phyloP scores from a whole-genome alignment of 2,329 filamentous ascomycete species.

The Trichoderma sp. region DNA sequence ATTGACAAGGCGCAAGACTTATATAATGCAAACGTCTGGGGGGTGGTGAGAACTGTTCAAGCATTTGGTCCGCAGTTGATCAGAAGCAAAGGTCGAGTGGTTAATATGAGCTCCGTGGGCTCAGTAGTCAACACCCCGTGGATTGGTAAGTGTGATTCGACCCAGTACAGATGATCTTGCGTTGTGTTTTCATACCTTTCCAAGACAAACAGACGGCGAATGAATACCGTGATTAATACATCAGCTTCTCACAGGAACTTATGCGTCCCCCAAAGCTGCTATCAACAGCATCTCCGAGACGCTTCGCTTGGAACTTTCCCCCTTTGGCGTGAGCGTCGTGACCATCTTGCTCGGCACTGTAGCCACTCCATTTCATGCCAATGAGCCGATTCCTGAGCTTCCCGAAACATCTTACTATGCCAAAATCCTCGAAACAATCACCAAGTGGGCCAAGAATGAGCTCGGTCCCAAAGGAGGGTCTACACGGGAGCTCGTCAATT shows the following conservation, averaged over 20 bases:
- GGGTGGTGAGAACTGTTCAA: conserved; percentile 29
- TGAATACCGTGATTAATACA: not conserved
- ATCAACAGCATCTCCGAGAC: conserved; percentile 24
- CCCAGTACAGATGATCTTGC: not conserved
- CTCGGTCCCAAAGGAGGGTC: conserved; percentile 6
- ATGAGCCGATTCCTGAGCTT: conserved; percentile 3
- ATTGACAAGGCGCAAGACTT: conserved; percentile 26
- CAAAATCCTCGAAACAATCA: conserved; percentile 4
- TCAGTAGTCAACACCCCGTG: conserved; percentile 27
- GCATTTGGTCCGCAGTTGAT: conserved; percentile 30
- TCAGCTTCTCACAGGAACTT: not conserved
- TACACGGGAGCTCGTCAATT: not conserved
- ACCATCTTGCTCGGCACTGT: conserved; percentile 17
- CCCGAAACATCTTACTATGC: conserved; percentile 8
- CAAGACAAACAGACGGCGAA: no score
- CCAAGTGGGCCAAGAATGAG: conserved; percentile 17
- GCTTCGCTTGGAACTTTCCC: conserved; percentile 27
- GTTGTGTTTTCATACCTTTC: no score
- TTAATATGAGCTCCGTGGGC: conserved; percentile 32
- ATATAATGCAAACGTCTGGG: conserved; percentile 34
- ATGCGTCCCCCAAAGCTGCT: conserved; percentile 20
- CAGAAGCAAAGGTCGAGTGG: conserved; percentile 26
- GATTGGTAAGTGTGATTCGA: conserved; percentile 19
- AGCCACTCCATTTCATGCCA: conserved; percentile 6
- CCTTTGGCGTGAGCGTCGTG: conserved; percentile 27